Conservation (phyloP, 306 rosid genomes). For the Fragaria vesca region DNA sequence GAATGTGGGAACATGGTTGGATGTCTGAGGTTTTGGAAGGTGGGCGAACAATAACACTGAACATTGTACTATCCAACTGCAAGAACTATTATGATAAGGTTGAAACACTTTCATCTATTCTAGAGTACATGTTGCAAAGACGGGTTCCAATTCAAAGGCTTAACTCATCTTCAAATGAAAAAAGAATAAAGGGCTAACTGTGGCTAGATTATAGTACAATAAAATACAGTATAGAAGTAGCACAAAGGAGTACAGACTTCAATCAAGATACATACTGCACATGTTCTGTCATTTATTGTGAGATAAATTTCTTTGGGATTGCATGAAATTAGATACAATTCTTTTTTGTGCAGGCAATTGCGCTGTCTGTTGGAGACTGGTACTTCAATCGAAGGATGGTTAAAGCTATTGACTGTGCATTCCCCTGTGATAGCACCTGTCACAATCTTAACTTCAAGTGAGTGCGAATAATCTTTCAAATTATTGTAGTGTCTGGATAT, state of each 20-base stretch:
- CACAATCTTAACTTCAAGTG: constrained; percentile 76
- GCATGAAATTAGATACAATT: constrained; percentile 2
- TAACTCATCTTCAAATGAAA: not conserved
- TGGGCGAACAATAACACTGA: not conserved
- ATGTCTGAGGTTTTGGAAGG: not conserved
- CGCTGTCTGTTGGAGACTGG: constrained; percentile 87
- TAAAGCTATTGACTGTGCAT: constrained; percentile 79
- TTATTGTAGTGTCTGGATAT: constrained; percentile 27
- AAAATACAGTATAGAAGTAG: not conserved
- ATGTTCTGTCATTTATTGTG: not conserved
- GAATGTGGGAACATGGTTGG: not conserved
- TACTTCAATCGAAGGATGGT: constrained; percentile 57
- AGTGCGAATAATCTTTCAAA: constrained; percentile 39
- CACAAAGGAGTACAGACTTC: not conserved
- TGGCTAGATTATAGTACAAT: not conserved
- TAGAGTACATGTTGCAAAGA: not conserved
- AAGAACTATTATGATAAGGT: not conserved
- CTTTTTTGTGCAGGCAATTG: constrained; percentile 58
- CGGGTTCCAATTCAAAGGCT: not conserved
- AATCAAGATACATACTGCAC: not conserved
- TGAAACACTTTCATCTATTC: not conserved
- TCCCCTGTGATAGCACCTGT: constrained; percentile 88
- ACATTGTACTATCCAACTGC: not conserved
- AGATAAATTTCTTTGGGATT: constrained; percentile 2
- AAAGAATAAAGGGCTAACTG: not conserved